These are phyloP conservation scores for Globisporangium recalcitrans DNA, from an alignment of 352 stramenopile genomes.

Conservation along the genomic window DNA sequence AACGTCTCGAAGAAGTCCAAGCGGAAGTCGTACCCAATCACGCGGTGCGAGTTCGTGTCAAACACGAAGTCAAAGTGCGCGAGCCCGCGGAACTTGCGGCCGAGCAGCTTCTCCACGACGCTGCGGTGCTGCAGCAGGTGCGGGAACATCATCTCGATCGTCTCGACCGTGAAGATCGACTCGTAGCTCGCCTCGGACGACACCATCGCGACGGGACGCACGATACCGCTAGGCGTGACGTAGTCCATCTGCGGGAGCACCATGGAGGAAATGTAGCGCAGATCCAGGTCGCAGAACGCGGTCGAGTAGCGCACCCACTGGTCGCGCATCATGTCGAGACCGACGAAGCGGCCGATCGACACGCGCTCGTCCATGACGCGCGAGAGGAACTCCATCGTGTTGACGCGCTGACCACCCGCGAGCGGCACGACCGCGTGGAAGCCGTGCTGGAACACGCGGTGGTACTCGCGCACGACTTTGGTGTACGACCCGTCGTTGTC, in stretches of 20 bases:
- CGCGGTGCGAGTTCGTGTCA: constrained; percentile 27
- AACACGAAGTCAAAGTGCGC: constrained; percentile 43
- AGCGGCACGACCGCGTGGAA: constrained; percentile 23
- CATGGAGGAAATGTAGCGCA: constrained; percentile 29
- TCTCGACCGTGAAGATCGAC: constrained; percentile 34
- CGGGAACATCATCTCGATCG: constrained; percentile 51
- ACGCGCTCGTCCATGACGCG: constrained; percentile 47
- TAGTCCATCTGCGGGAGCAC: constrained; percentile 24
- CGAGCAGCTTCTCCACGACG: constrained; percentile 29
- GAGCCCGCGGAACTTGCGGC: constrained; percentile 24
- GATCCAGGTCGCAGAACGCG: constrained; percentile 30
- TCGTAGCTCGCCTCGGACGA: constrained; percentile 37
- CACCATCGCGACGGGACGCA: constrained; percentile 24
- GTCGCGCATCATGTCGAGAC: constrained; percentile 40
- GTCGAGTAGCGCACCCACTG: constrained; percentile 49
- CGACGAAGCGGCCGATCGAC: constrained; percentile 31
- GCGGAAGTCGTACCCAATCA: constrained; percentile 40
- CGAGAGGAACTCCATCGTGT: constrained; percentile 34
- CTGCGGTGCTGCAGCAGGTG: constrained; percentile 24
- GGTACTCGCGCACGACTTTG: constrained; percentile 49
- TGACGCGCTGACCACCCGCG: constrained; percentile 9
- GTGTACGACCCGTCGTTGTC: constrained; percentile 40
- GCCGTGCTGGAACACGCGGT: constrained; percentile 48
- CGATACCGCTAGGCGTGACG: constrained; percentile 12
- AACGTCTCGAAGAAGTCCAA: constrained; percentile 41